Conservation (phyloP, 2,329 filamentous ascomycete genomes). For the Colletotrichum sp. region DNA sequence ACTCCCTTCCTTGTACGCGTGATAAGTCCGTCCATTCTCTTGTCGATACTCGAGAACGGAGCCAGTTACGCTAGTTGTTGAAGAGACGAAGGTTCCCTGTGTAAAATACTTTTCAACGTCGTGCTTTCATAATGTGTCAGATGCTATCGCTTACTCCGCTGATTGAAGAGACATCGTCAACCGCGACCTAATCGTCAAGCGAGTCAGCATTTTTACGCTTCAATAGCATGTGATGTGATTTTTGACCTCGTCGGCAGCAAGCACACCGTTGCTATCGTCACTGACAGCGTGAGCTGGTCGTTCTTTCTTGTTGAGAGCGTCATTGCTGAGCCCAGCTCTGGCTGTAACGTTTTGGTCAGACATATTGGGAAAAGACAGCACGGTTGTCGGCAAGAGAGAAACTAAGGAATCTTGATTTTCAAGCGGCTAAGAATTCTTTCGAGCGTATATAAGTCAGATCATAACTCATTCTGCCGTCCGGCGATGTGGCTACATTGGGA, state of each 20-base stretch:
- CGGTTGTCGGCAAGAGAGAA: not conserved
- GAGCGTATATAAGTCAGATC: not conserved
- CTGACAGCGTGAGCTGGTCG: not conserved
- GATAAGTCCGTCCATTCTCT: not conserved
- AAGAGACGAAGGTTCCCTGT: not conserved
- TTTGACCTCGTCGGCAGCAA: not conserved
- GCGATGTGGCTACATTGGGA: not conserved
- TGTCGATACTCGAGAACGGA: not conserved
- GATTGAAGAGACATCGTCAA: not conserved
- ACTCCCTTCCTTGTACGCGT: not conserved
- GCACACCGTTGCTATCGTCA: not conserved
- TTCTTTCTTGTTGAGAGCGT: not conserved
- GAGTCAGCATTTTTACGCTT: not conserved
- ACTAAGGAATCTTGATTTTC: not conserved
- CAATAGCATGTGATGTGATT: not conserved
- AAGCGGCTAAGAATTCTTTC: not conserved
- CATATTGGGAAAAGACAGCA: not conserved
- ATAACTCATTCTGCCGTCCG: not conserved
- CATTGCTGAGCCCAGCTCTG: not conserved
- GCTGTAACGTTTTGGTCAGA: not conserved
- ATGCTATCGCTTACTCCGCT: not conserved
- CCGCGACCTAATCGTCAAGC: not conserved
- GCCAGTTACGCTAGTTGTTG: not conserved
- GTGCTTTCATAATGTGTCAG: not conserved
- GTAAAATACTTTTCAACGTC: not conserved